These are phyloP conservation scores for Dactylellina cionopaga DNA, from an alignment of 2,329 filamentous ascomycete species.

Conservation along the genomic window DNA sequence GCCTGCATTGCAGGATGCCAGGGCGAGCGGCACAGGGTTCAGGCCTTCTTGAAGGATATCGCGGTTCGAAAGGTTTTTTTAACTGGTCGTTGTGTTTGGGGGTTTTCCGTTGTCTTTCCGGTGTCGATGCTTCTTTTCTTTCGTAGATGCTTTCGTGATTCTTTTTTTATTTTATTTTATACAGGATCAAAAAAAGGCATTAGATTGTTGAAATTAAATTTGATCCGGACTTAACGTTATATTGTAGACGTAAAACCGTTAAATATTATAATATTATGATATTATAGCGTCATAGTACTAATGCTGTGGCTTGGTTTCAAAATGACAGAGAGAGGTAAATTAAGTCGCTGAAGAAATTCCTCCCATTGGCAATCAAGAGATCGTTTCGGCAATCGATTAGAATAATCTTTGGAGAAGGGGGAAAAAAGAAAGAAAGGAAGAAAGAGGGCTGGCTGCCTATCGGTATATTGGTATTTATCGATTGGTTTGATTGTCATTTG, in stretches of 20 bases:
- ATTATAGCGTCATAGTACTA: constrained; percentile 27
- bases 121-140: no score
- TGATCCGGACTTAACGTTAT: neutral
- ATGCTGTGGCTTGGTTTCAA: constrained; percentile 24
- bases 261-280: no score
- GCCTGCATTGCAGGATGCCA: constrained; percentile 33
- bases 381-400: constrained; percentile 46
- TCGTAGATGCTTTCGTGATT: neutral
- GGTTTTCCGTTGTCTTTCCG: neutral
- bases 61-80: constrained; percentile 17
- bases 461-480: constrained; percentile 23
- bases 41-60: constrained; percentile 1
- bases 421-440: no score
- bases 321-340: no score
- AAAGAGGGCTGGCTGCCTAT: constrained; percentile 30
- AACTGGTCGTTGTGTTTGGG: neutral
- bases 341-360: no score
- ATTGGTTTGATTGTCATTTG: neutral
- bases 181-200: neutral
- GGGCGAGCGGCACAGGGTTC: constrained; percentile 12
- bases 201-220: no score
- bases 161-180: neutral
- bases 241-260: constrained; percentile 10
- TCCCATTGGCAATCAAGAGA: constrained; percentile 28
- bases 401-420: no score